These are phyloP conservation scores for Hanseniaspora nectarophila DNA, from an alignment of 805 yeast species.

Conservation along the genomic window DNA sequence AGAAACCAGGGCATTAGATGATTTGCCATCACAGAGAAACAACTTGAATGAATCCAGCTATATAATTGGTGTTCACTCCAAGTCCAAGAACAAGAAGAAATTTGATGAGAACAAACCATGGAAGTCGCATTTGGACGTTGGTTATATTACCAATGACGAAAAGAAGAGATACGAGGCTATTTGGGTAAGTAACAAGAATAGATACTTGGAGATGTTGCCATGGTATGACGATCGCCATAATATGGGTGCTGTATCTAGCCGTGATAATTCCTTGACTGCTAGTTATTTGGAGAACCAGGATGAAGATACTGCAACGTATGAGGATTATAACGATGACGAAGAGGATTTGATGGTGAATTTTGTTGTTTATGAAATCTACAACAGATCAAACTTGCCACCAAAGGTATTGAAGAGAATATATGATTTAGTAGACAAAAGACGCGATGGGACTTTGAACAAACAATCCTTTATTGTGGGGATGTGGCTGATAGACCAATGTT, in stretches of 20 bases:
- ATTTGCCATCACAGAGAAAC: not conserved
- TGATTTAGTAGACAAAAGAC: slow-evolving; percentile 54
- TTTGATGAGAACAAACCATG: slow-evolving; percentile 89
- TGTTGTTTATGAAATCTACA: slow-evolving; percentile 72
- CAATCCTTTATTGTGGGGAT: slow-evolving; percentile 88
- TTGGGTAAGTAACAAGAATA: slow-evolving; percentile 81
- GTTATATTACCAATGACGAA: slow-evolving; percentile 48
- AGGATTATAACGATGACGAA: slow-evolving; percentile 19
- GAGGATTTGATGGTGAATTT: slow-evolving; percentile 30
- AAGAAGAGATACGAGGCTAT: slow-evolving; percentile 83
- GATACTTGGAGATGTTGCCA: slow-evolving; percentile 35
- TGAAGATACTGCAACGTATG: slow-evolving; percentile 15
- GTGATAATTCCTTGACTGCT: not conserved
- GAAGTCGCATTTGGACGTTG: slow-evolving; percentile 65
- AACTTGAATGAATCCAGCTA: not conserved
- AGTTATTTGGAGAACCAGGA: not conserved
- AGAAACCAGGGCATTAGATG: not conserved
- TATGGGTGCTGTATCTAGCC: not conserved
- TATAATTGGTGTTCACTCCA: slow-evolving; percentile 6
- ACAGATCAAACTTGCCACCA: slow-evolving; percentile 56
- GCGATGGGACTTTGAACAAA: slow-evolving; percentile 65
- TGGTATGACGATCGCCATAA: slow-evolving; percentile 16
- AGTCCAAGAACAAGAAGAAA: slow-evolving; percentile 25
- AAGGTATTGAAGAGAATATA: slow-evolving; percentile 52
- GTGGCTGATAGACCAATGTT: slow-evolving; percentile 94